phyloP scores from a whole-genome alignment of 2,329 filamentous ascomycete species.

The Penicillium corylophilum region DNA sequence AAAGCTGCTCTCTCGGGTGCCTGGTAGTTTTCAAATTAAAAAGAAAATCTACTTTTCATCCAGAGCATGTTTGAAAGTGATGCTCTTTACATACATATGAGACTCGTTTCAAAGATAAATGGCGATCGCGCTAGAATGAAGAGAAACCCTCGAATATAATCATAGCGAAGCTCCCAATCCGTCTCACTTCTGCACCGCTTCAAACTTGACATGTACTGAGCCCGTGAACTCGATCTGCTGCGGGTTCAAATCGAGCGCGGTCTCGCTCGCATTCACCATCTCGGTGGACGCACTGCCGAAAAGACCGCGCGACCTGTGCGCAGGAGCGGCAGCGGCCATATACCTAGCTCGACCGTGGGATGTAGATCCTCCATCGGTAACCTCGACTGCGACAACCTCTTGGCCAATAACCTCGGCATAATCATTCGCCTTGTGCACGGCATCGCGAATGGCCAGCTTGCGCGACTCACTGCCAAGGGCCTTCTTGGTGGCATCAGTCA shows the following conservation, averaged over 20 bases:
- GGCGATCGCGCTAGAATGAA: neutral
- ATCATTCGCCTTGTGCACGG: conserved; percentile 24
- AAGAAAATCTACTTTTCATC: no score
- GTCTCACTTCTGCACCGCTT: neutral
- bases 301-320: neutral
- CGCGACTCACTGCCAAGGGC: conserved; percentile 20
- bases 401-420: conserved; percentile 22
- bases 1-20: neutral
- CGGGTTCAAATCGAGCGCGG: conserved; percentile 12
- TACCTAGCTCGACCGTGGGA: neutral
- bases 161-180: neutral
- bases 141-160: neutral
- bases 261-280: neutral
- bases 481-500: conserved; percentile 23
- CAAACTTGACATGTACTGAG: conserved; percentile 9
- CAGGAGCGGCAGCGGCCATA: neutral
- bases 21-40: neutral
- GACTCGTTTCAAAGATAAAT: neutral
- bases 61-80: neutral
- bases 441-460: conserved; percentile 24
- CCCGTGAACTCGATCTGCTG: conserved; percentile 9
- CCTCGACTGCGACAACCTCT: conserved; percentile 15
- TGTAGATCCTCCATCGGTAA: conserved; percentile 6
- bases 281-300: neutral
- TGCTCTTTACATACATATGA: neutral